phyloP scores from a whole-genome alignment of 495 filamentous ascomycete genomes.

The Aspergillus incahuasiensis region DNA sequence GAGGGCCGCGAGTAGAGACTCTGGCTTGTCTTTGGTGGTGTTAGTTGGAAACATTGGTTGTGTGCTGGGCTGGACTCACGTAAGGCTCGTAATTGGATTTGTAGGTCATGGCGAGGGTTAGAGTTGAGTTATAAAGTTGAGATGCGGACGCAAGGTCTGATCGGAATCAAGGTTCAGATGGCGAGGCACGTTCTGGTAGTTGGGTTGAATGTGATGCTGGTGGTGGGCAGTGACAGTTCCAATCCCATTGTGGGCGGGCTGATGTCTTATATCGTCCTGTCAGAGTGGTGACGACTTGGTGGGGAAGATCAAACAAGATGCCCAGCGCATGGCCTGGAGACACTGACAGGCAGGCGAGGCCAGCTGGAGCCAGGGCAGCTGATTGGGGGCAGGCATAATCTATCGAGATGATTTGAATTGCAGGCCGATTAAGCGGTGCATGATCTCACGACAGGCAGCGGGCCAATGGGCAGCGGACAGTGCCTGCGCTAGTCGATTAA shows the following conservation, averaged over 20 bases:
- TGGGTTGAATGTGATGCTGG: too few species aligned
- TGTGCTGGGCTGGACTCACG: constrained; percentile 22
- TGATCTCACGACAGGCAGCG: constrained; percentile 13
- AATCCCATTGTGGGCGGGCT: constrained; percentile 11
- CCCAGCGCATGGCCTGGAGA: constrained; percentile 15
- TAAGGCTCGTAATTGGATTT: constrained; percentile 45
- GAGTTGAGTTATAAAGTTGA: neutral
- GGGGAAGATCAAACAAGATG: constrained; percentile 9
- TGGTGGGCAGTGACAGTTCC: constrained; percentile 2
- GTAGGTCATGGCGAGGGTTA: constrained; percentile 33
- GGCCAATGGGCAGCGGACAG: neutral
- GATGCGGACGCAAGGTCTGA: neutral
- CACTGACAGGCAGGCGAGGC: neutral
- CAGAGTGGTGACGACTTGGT: constrained; percentile 2
- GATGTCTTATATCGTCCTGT: constrained; percentile 19
- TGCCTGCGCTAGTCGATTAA: constrained; percentile 7
- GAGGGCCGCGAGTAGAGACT: constrained; percentile 25
- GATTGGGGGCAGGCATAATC: constrained; percentile 4
- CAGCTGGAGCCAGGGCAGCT: neutral
- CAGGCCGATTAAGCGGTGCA: neutral
- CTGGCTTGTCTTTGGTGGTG: constrained; percentile 14
- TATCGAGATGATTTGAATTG: constrained; percentile 21
- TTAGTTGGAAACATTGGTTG: neutral
- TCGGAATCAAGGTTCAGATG: neutral
- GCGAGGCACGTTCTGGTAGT: constrained; percentile 7